Conservation (phyloP, 495 filamentous ascomycete genomes). For the Trichoderma orchidacearum region DNA sequence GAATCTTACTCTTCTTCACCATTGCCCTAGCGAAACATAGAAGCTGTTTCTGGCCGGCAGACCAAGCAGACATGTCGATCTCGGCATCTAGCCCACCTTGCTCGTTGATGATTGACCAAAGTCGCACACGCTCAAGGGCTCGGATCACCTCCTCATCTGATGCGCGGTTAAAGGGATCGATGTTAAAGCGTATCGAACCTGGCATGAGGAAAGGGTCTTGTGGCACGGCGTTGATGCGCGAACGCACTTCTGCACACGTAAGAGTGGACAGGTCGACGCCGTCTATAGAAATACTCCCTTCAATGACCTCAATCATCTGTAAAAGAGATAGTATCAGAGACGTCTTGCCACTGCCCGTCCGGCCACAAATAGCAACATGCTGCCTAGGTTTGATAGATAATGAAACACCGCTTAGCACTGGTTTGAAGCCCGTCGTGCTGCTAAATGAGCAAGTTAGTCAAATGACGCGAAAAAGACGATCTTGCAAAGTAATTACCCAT, state of each 20-base stretch:
- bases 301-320: slow-evolving; percentile 18
- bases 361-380: slow-evolving; percentile 30
- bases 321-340: slow-evolving; percentile 19
- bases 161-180: slow-evolving; percentile 20
- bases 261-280: slow-evolving; percentile 20
- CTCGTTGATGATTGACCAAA: slow-evolving; percentile 20
- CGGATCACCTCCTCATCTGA: slow-evolving; percentile 15
- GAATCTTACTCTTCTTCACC: slow-evolving; percentile 13
- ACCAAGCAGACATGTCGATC: slow-evolving; percentile 19
- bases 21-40: slow-evolving; percentile 32
- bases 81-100: slow-evolving; percentile 22
- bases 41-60: slow-evolving; percentile 31
- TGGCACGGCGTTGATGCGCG: slow-evolving; percentile 23
- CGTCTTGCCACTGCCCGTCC: slow-evolving; percentile 27
- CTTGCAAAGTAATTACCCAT: background rate
- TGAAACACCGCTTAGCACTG: slow-evolving; percentile 3
- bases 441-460: background rate
- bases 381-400: slow-evolving; percentile 17
- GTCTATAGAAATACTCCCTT: slow-evolving; percentile 23
- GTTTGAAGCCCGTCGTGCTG: background rate
- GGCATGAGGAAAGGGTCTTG: slow-evolving; percentile 29
- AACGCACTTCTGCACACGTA: slow-evolving; percentile 9
- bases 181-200: slow-evolving; percentile 28
- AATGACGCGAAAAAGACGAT: background rate
- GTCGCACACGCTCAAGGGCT: slow-evolving; percentile 18